Evolutionary conservation across 768 basidiomycete species (phyloP), one percentile per base, ranked within the genome.

Genomic region (Hebeloma cylindrosporum): DNA sequence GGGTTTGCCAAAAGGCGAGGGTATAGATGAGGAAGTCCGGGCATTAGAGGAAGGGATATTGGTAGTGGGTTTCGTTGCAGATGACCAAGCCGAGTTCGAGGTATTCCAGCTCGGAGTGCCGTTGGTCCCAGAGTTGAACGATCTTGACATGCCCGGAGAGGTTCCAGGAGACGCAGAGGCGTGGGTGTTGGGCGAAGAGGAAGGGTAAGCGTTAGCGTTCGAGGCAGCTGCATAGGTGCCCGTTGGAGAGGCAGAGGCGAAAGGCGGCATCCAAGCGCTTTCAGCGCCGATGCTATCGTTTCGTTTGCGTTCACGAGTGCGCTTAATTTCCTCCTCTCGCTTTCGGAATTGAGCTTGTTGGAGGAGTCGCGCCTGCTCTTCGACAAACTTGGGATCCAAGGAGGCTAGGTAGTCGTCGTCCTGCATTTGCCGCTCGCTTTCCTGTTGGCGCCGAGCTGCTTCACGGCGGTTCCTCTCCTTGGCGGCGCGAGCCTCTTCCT

Each of bases 311-410:
- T 78, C 51, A 9, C 64, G 67, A 25, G 40, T 45, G n/a, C 66
- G 67, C 38, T 54, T 65, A 38, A 72, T 67, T 17, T 73, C 71
- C 30, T 72, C 72, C 32, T 69, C 73, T n/a, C 72, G 66, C 48
- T 62, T 62, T 29, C 64, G 66, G 53, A 64, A 72, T 25, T 75
- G 69, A 45, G 68, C 62, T 50, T 73, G 70, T 46, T 71, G 67
- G 22, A 56, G 47, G 7, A 53, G 29, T 20, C 49, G 46, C 5
- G 50, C 45, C 36, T 66, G 64, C 34, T 64, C 64, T 38, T 65
- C 61, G 26, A 63, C 42, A 29, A 61, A 30, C 27, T 36, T 50
- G 16, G 55, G 42, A 35, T 60, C 52, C 20, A 49, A 21, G 11
- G 31, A 35, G 11, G 22, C 28, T 7, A 43, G n/a, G 16, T 52